These are phyloP conservation scores for Akanthomyces dipterigenus DNA, from an alignment of 2,329 filamentous ascomycete genomes.

Conservation along the genomic window DNA sequence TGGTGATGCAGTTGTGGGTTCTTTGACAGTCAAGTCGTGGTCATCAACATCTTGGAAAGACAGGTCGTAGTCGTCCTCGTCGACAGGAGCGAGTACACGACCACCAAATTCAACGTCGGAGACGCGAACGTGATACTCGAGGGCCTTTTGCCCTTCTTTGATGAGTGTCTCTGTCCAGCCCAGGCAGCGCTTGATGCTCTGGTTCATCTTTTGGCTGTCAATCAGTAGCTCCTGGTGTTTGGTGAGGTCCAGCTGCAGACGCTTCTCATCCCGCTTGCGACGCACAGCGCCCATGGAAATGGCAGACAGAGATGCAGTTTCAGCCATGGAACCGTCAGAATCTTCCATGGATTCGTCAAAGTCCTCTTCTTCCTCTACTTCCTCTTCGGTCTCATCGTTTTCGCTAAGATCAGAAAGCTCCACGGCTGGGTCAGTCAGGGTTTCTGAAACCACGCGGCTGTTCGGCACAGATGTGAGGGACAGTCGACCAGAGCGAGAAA, in stretches of 20 bases:
- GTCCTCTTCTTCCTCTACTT: slow-evolving; percentile 37
- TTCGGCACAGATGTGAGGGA: slow-evolving; percentile 49
- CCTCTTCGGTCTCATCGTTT: slow-evolving; percentile 35
- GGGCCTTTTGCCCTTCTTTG: slow-evolving; percentile 76
- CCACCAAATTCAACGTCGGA: slow-evolving; percentile 79
- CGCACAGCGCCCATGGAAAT: slow-evolving; percentile 43
- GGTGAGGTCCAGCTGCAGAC: slow-evolving; percentile 75
- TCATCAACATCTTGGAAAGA: slow-evolving; percentile 15
- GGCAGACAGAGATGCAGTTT: slow-evolving; percentile 23
- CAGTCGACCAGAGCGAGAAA: slow-evolving; percentile 74
- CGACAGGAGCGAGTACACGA: slow-evolving; percentile 61
- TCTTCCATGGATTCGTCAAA: slow-evolving; percentile 48
- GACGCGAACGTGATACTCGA: slow-evolving; percentile 72
- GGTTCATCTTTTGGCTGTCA: slow-evolving; percentile 92
- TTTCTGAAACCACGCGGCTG: slow-evolving; percentile 38
- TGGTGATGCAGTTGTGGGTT: slow-evolving; percentile 24
- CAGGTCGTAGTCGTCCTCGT: slow-evolving; percentile 47
- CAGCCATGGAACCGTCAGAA: slow-evolving; percentile 39
- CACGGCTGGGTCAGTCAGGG: slow-evolving; percentile 34
- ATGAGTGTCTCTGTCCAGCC: slow-evolving; percentile 88
- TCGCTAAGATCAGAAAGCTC: slow-evolving; percentile 47
- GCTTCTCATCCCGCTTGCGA: slow-evolving; percentile 70
- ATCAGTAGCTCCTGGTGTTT: slow-evolving; percentile 85
- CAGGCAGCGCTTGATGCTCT: slow-evolving; percentile 83
- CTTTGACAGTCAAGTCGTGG: slow-evolving; percentile 19